These are phyloP conservation scores for Rubia yunnanensis DNA, from an alignment of 257 asterid genomes.

Conservation along the genomic window DNA sequence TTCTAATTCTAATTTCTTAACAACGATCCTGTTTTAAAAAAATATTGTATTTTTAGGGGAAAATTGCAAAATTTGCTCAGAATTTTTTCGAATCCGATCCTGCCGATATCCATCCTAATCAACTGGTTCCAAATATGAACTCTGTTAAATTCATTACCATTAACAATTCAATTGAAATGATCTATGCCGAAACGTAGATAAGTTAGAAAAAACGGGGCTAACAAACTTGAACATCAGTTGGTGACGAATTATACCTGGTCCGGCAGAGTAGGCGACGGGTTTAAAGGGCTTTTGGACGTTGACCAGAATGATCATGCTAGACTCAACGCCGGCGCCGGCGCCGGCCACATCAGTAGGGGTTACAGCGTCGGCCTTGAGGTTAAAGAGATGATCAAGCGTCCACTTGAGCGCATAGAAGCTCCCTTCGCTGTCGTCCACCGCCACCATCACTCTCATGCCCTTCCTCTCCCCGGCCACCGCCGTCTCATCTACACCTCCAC, in stretches of 20 bases:
- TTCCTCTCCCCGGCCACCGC: conserved; percentile 6
- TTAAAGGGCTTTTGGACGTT: conserved; percentile 44
- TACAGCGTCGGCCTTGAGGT: background rate
- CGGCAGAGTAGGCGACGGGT: conserved; percentile 53
- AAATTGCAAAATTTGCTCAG: too few relatives aligned
- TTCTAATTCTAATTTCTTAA: too few relatives aligned
- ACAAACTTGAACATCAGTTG: too few relatives aligned
- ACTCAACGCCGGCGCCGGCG: conserved; percentile 9
- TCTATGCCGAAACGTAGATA: background rate
- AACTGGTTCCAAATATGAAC: too few relatives aligned
- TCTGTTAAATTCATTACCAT: too few relatives aligned
- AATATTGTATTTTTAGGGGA: too few relatives aligned
- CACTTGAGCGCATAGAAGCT: conserved; percentile 57
- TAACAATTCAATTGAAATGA: too few relatives aligned
- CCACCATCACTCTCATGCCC: conserved; percentile 44
- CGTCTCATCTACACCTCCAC: background rate
- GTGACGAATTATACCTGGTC: conserved; percentile 20
- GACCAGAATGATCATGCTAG: conserved; percentile 26
- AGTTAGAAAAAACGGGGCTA: background rate
- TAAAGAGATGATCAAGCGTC: conserved; percentile 40
- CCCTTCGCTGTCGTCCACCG: conserved; percentile 51
- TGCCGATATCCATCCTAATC: too few relatives aligned
- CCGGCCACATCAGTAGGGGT: too few relatives aligned
- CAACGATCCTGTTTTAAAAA: too few relatives aligned
- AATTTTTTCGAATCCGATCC: too few relatives aligned